These are phyloP conservation scores for Mucor velutinosus DNA, from an alignment of 371 early-diverging fungal genomes.

Conservation along the genomic window DNA sequence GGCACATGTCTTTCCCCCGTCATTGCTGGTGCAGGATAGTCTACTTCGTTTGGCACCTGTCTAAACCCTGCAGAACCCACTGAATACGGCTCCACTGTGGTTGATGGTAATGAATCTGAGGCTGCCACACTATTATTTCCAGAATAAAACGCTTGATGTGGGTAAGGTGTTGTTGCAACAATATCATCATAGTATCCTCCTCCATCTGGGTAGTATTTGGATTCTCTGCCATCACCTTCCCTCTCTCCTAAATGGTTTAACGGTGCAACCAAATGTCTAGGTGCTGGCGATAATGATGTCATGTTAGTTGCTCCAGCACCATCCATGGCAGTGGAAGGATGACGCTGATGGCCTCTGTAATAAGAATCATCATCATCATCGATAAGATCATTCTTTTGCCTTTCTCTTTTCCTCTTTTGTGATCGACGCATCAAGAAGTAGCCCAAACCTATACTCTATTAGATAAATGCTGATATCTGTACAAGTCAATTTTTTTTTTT, in stretches of 20 bases:
- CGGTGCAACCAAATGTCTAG: conserved; percentile 19
- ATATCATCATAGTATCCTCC: conserved; percentile 30
- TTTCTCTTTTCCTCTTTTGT: conserved; percentile 3
- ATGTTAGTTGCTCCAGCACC: background rate
- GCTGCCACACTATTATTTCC: conserved; percentile 6
- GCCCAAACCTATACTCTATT: background rate
- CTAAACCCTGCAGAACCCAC: background rate
- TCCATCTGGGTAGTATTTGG: conserved; percentile 3
- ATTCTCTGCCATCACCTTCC: conserved; percentile 8
- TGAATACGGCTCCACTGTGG: background rate
- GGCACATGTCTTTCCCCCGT: conserved; percentile 23
- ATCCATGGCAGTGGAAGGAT: background rate
- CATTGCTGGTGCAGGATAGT: background rate
- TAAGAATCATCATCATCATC: conserved; percentile 10
- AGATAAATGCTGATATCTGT: background rate
- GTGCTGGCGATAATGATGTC: conserved; percentile 15
- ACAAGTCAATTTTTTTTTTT: no score
- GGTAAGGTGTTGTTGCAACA: conserved; percentile 25
- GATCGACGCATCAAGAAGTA: conserved; percentile 15
- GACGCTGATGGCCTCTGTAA: conserved; percentile 1
- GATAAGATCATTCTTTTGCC: background rate
- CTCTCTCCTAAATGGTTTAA: background rate
- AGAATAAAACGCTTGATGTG: conserved; percentile 12
- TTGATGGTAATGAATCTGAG: conserved; percentile 18
- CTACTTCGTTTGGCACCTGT: conserved; percentile 22